Conservation (phyloP, 176 grass and related monocot genomes). For the Musa schizocarpa region DNA sequence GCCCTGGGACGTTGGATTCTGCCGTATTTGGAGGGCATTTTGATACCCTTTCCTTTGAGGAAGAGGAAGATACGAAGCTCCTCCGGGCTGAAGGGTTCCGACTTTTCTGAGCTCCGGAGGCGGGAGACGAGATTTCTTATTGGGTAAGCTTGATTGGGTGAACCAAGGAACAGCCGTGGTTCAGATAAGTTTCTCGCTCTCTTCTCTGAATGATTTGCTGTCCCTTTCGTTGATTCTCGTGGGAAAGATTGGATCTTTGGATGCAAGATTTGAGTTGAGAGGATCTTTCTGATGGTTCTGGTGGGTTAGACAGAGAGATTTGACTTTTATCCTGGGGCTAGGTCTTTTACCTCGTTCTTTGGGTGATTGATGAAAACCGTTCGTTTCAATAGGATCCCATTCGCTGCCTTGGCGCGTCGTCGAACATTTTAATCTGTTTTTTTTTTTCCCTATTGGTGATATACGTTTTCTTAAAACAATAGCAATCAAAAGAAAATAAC, state of each 20-base stretch:
- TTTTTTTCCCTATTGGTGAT: background rate
- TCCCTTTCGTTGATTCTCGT: background rate
- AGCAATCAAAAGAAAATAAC: background rate
- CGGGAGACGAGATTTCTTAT: background rate
- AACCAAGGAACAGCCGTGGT: background rate
- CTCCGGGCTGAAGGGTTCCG: background rate
- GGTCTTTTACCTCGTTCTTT: background rate
- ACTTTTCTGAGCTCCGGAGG: background rate
- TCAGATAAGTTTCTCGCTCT: background rate
- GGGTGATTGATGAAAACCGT: background rate
- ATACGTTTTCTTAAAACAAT: background rate
- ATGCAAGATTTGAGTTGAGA: background rate
- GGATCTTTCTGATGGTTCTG: background rate
- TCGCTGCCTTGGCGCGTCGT: background rate
- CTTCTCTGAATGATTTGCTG: background rate
- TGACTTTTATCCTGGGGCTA: background rate
- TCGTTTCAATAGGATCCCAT: background rate
- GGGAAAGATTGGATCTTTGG: background rate
- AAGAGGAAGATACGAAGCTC: background rate
- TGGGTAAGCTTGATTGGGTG: no score
- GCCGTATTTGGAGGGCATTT: no score
- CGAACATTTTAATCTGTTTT: background rate
- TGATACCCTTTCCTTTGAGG: background rate
- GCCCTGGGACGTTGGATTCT: no score
- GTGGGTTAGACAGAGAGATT: background rate